These are phyloP conservation scores for Nematodospora valgi DNA, from an alignment of 805 yeast species.

Conservation along the genomic window DNA sequence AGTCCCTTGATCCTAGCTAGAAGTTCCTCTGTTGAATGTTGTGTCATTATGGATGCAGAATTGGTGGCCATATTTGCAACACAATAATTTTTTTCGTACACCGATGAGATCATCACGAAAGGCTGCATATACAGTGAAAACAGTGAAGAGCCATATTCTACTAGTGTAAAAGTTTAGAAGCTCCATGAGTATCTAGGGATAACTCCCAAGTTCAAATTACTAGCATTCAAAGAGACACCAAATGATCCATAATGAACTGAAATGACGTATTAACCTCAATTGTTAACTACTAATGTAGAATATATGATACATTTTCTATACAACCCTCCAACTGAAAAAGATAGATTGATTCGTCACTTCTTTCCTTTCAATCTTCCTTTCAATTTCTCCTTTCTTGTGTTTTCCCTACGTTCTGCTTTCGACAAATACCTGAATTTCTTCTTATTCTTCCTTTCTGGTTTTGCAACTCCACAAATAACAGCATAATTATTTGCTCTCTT, in stretches of 20 bases:
- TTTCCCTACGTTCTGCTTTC: slow-evolving; percentile 67
- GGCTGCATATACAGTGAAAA: too few relatives aligned
- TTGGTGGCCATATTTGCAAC: too few relatives aligned
- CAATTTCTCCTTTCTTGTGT: slow-evolving; percentile 32
- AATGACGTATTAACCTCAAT: neutral
- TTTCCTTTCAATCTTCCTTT: slow-evolving; percentile 12
- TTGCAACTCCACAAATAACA: slow-evolving; percentile 50
- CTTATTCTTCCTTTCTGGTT: slow-evolving; percentile 28
- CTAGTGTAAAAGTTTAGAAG: neutral
- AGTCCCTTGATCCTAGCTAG: slow-evolving; percentile 17
- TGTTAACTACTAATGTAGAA: too few relatives aligned
- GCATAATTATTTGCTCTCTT: slow-evolving; percentile 84
- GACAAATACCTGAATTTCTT: slow-evolving; percentile 85
- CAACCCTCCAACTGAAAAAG: too few relatives aligned
- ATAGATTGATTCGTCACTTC: too few relatives aligned
- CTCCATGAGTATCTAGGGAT: neutral
- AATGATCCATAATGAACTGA: too few relatives aligned
- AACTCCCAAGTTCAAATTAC: neutral
- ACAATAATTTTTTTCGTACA: too few relatives aligned
- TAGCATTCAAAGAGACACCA: too few relatives aligned
- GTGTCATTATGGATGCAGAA: too few relatives aligned
- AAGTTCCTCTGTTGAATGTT: slow-evolving; percentile 17
- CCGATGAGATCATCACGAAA: too few relatives aligned
- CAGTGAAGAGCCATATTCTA: too few relatives aligned
- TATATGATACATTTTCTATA: too few relatives aligned